Percentiles rank a stretch among this genome's conserved stretches.
phyloP scores from a whole-genome alignment of 176 grass and related monocot genomes.

The Oryza rufipogon region DNA sequence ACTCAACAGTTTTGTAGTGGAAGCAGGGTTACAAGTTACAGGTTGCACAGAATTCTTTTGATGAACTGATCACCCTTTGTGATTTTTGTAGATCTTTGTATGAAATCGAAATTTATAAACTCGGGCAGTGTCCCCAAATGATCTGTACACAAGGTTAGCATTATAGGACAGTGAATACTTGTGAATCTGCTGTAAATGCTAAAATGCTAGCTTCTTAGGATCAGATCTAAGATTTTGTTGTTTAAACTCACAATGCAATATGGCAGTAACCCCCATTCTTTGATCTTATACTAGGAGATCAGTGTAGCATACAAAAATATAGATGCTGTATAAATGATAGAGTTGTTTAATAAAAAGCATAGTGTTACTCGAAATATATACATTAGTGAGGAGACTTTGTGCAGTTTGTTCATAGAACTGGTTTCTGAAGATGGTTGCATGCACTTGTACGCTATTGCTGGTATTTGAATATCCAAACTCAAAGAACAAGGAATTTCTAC shows the following conservation, averaged over 20 bases:
- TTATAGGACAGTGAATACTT: constrained; percentile 18
- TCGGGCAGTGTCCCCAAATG: background rate
- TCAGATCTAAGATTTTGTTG: constrained; percentile 11
- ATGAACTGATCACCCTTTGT: constrained; percentile 12
- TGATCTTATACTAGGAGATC: background rate
- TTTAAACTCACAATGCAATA: background rate
- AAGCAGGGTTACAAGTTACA: constrained; percentile 6
- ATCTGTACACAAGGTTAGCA: background rate
- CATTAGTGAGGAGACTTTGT: too few species aligned
- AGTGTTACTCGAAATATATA: too few species aligned
- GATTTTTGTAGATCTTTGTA: constrained; percentile 27
- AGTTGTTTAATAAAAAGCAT: background rate
- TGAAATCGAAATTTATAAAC: constrained; percentile 23
- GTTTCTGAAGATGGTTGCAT: too few species aligned
- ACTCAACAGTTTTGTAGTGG: constrained; percentile 26
- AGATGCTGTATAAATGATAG: background rate
- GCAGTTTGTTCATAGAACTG: too few species aligned
- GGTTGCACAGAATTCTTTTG: constrained; percentile 11
- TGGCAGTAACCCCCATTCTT: background rate
- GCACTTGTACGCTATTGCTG: too few species aligned
- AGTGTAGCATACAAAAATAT: background rate
- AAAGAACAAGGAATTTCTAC: too few species aligned
- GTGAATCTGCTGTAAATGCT: constrained; percentile 42
- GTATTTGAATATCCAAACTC: too few species aligned
- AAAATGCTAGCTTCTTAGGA: constrained; percentile 27